Conservation (phyloP, 305 asterid genomes). For the Plantago lanceolata region DNA sequence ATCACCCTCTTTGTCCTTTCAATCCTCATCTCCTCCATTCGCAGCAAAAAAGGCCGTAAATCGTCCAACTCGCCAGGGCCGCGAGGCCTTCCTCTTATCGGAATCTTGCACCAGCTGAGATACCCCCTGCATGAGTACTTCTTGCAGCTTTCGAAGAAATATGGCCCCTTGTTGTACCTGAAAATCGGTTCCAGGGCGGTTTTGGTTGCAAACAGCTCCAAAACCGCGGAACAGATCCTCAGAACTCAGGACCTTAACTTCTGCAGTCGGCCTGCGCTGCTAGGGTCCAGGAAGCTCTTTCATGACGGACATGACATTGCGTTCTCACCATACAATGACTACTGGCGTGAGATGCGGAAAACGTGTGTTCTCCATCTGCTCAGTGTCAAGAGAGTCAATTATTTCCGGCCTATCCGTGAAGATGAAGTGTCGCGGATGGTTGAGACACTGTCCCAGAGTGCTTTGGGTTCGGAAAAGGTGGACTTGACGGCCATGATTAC, state of each 20-base stretch:
- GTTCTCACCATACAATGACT: conserved; percentile 20
- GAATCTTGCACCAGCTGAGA: conserved; percentile 18
- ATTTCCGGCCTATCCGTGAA: conserved; percentile 19
- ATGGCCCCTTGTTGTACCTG: conserved; percentile 17
- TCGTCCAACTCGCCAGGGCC: conserved; percentile 18
- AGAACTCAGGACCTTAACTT: conserved; percentile 10
- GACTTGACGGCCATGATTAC: conserved; percentile 22
- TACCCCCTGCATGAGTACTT: conserved; percentile 14
- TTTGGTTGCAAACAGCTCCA: conserved; percentile 16
- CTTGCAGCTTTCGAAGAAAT: conserved; percentile 10
- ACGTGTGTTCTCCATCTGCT: conserved; percentile 24
- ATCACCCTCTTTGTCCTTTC: neutral
- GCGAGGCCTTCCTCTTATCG: conserved; percentile 16
- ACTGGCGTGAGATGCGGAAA: conserved; percentile 37
- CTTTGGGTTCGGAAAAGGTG: neutral
- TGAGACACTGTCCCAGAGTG: conserved; percentile 4
- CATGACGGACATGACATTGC: conserved; percentile 27
- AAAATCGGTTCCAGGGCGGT: conserved; percentile 21
- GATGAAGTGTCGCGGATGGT: conserved; percentile 27
- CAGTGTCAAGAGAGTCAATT: conserved; percentile 15
- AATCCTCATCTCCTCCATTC: neutral
- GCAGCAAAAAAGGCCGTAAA: neutral
- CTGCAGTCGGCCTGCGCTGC: conserved; percentile 18
- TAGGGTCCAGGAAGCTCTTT: conserved; percentile 11
- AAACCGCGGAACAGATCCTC: conserved; percentile 15